phyloP scores from a whole-genome alignment of 176 grass and related monocot genomes.

The Oryza glumipatula region DNA sequence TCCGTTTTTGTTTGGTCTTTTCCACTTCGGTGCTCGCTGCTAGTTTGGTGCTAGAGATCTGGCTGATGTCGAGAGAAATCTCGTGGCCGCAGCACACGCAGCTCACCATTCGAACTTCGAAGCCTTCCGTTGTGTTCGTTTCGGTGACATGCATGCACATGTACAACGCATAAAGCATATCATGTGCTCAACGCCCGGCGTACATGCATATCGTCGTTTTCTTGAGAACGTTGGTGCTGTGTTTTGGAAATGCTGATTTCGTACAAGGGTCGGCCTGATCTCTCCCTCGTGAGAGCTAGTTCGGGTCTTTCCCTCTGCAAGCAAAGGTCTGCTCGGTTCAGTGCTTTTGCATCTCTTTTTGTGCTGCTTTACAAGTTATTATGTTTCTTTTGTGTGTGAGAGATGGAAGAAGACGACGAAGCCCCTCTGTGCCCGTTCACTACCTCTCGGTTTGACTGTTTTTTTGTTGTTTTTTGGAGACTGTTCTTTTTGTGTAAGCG shows the following conservation, averaged over 20 bases:
- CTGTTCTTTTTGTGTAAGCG: neutral
- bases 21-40: neutral
- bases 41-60: neutral
- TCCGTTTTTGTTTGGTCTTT: too few relatives aligned
- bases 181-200: neutral
- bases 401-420: neutral
- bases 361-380: neutral
- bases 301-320: neutral
- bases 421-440: neutral
- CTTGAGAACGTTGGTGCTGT: too few relatives aligned
- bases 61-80: neutral
- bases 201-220: neutral
- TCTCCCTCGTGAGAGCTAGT: neutral
- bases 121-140: neutral
- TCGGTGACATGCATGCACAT: too few relatives aligned
- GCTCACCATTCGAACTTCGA: neutral
- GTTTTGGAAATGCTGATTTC: too few relatives aligned
- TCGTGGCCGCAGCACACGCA: neutral
- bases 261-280: neutral
- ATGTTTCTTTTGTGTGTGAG: neutral
- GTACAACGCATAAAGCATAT: too few relatives aligned
- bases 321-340: too few relatives aligned
- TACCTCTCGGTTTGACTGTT: too few relatives aligned
- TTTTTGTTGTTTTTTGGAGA: neutral
- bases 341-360: neutral